These are phyloP conservation scores for Cladosporium austrohemisphaericum DNA, from an alignment of 2,329 filamentous ascomycete genomes.

Conservation along the genomic window DNA sequence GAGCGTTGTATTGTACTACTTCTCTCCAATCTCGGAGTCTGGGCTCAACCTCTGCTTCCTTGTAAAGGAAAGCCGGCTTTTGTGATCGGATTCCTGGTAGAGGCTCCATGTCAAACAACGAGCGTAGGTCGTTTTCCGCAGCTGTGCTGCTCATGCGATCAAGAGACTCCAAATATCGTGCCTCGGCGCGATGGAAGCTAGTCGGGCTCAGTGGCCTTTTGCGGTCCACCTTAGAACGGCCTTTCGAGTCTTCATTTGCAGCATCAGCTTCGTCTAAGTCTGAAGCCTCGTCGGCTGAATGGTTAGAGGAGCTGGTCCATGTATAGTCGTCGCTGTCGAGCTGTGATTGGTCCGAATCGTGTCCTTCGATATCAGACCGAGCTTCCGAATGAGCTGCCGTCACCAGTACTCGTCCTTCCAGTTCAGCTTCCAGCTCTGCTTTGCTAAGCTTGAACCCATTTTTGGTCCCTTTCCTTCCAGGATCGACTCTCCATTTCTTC, in stretches of 20 bases:
- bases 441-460: conserved; percentile 31
- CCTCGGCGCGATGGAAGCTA: conserved; percentile 31
- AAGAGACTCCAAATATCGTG: conserved; percentile 44
- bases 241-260: background rate
- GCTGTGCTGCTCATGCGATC: conserved; percentile 43
- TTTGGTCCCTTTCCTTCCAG: conserved; percentile 26
- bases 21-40: conserved; percentile 44
- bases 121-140: conserved; percentile 47
- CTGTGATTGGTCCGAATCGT: conserved; percentile 42
- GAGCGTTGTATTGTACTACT: conserved; percentile 42
- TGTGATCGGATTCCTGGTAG: conserved; percentile 29
- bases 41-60: conserved; percentile 30
- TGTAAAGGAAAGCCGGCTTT: conserved; percentile 18
- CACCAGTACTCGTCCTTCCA: conserved; percentile 24
- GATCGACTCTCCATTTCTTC: conserved; percentile 23
- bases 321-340: conserved; percentile 25
- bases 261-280: background rate
- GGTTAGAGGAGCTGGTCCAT: conserved; percentile 17
- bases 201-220: conserved; percentile 21
- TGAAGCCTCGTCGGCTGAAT: background rate
- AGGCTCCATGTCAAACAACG: conserved; percentile 36
- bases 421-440: conserved; percentile 41
- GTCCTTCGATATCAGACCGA: conserved; percentile 36
- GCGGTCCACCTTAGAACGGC: background rate
- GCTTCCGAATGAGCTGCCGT: background rate